These are phyloP conservation scores for Trichoderma harzianum DNA, from an alignment of 2,329 filamentous ascomycete genomes.

Conservation along the genomic window DNA sequence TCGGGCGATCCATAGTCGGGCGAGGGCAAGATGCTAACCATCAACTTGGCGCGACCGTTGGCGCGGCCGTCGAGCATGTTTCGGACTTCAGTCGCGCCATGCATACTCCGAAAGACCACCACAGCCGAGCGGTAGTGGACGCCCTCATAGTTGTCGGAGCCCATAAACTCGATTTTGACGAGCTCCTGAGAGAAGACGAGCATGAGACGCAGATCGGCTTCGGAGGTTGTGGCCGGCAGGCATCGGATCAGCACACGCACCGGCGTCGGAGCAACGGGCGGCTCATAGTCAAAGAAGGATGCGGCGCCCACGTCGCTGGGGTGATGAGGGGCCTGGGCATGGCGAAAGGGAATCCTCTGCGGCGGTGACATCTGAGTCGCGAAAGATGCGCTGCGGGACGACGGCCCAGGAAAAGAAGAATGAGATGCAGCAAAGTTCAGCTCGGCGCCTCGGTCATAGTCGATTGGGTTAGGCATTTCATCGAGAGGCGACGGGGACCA, in stretches of 20 bases:
- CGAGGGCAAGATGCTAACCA: slow-evolving; percentile 56
- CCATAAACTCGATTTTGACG: slow-evolving; percentile 48
- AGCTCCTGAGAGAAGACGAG: slow-evolving; percentile 57
- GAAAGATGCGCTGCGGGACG: background rate
- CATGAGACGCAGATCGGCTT: slow-evolving; percentile 55
- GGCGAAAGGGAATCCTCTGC: slow-evolving; percentile 18
- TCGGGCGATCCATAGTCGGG: slow-evolving; percentile 29
- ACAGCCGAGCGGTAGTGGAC: slow-evolving; percentile 50
- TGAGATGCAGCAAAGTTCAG: background rate
- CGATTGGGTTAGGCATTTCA: background rate
- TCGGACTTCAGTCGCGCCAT: slow-evolving; percentile 55
- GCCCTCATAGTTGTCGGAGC: slow-evolving; percentile 48
- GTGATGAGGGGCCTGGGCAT: slow-evolving; percentile 30
- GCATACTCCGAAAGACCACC: slow-evolving; percentile 49
- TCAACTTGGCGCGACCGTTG: slow-evolving; percentile 50
- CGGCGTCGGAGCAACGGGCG: slow-evolving; percentile 32
- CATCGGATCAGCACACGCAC: slow-evolving; percentile 50
- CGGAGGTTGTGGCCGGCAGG: slow-evolving; percentile 51
- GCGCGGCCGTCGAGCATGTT: slow-evolving; percentile 51
- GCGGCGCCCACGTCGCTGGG: background rate
- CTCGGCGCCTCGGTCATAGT: background rate
- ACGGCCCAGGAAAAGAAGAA: background rate
- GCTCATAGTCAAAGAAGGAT: slow-evolving; percentile 32
- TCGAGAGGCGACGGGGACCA: background rate
- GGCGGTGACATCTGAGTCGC: slow-evolving; percentile 20